Evolutionary conservation across 176 grass and related monocot species (phyloP), one percentile per base, ranked within the genome.

Genomic region (Saccharum spontaneum): DNA sequence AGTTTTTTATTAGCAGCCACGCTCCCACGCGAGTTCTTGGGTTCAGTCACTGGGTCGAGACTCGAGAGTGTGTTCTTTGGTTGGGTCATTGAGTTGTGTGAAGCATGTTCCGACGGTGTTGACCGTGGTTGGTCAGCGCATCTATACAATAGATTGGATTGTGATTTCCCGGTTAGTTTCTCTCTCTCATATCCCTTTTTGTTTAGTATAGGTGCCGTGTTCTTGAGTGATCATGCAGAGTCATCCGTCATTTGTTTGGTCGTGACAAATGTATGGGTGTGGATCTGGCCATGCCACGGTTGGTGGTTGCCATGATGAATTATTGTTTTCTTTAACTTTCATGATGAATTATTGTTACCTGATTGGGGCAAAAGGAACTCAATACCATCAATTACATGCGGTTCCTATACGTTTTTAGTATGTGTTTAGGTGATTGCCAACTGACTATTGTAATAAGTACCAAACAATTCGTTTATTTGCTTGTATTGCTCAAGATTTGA

Each of bases 51-150:
- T 46, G 62, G 15, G 16, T 43, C 36, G 69, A 31, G 45, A 34
- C 17, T 68, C 17, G 63, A 81, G 31, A 81, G 30, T 38, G 39
- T 24, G 52, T 64, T 40, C 63, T 64, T 45, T 40, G 73, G 49
- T 88, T 77, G 64, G 41, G 38, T 49, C 73, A 17, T 75, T 16
- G 75, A 87, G 61, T 5, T 18, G 46, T 23, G 48, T 87, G 88
- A 73, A 60, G 67, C 55, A 45, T 76, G 65, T 82, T 66, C 24
- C 20, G 65, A 57, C 16, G 64, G 75, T 18, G 84, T 87, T 84
- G 89, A 87, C 80, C 80, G n/a, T 84, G 49, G 85, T 87, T 77
- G 85, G 85, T 80, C 80, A 64, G 89, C 61, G 60, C 26, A 76
- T 71, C 62, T 26, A 1, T 72, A 65, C 13, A 31, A 4, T 55